Base-by-base conservation (phyloP, 257 asterid species). In the Marsdenia floribunda region DNA sequence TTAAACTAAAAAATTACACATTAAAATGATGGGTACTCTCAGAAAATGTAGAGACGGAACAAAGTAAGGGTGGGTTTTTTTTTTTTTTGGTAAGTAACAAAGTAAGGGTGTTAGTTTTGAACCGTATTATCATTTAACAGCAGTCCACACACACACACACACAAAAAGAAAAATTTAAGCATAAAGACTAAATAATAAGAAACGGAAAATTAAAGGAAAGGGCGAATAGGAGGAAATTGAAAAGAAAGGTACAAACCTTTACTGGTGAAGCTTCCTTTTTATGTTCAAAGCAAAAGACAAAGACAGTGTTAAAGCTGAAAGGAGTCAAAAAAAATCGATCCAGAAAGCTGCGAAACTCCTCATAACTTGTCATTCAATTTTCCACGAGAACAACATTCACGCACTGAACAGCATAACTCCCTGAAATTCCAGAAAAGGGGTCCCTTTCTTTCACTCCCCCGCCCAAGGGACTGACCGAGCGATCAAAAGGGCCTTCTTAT, bases 351-450 rank as follows among this genome's bases (percentile, higher is more conserved):
- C 77, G 58, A 59, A 80, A 87, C 81, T 47, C 72, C 82, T 77
- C 92, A 83, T 82, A 85, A 65, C 85, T 80, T 84, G 72, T 76
- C 86, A 74, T 76, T 77, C 81, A 80, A 70, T 54, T 75, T 73
- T 72, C 83, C 79, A 33, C 55, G 16, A 40, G 68, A 60, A 58
- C 24, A 78, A 76, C 73, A 71, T 50, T 52, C 78, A 60, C 75
- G 66, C 76, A 35, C 46, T 76, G 72, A 79, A 75, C 64, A 65
- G 76, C 84, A 77, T 68, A 76, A 73, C 58, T 68, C 21, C 76
- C 57, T 44, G 65, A 68, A 82, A 76, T 74, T 60, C 69, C 75
- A 84, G 73, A 77, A 68, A 87, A 87, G 86, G 66, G 21, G 58
- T 53, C 66, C 75, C 73, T 52, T 74, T 19, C 33, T 71, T 52